phyloP scores from a whole-genome alignment of 2,329 filamentous ascomycete genomes.

The Fusarium nodosum region DNA sequence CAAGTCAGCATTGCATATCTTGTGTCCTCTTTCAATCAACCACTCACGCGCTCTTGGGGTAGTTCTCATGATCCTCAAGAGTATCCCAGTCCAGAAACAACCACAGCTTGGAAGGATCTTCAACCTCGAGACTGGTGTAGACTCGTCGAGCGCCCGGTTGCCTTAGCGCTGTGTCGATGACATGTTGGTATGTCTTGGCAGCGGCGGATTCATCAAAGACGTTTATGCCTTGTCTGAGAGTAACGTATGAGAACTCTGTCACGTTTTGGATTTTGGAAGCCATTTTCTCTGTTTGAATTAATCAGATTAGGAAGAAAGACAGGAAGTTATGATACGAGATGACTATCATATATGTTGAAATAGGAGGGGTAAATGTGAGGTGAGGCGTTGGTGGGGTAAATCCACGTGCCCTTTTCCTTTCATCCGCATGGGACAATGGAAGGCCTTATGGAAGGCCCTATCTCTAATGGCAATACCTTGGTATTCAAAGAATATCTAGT shows the following conservation, averaged over 20 bases:
- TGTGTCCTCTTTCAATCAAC: too few relatives aligned
- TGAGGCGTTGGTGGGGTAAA: constrained; percentile 21
- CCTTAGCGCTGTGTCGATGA: constrained; percentile 38
- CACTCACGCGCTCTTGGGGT: constrained; percentile 38
- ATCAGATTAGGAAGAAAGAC: not conserved
- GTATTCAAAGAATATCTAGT: not conserved
- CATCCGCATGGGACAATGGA: constrained; percentile 40
- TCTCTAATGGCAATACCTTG: not conserved
- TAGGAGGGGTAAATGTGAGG: constrained; percentile 33
- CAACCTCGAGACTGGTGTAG: constrained; percentile 45
- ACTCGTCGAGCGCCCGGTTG: constrained; percentile 45
- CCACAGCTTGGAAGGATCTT: constrained; percentile 46
- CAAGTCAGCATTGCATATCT: not conserved
- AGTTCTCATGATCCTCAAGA: constrained; percentile 37
- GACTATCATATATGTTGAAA: constrained; percentile 6
- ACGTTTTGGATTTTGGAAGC: constrained; percentile 37
- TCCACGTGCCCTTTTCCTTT: constrained; percentile 39
- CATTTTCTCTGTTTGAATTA: constrained; percentile 18
- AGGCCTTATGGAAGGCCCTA: not conserved
- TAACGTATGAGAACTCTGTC: constrained; percentile 45
- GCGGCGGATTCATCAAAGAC: constrained; percentile 32
- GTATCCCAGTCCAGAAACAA: constrained; percentile 49
- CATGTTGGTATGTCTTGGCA: constrained; percentile 31
- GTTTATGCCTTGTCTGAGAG: constrained; percentile 37
- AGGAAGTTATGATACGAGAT: constrained; percentile 2